Evolutionary conservation across 257 asterid species (phyloP).

Genomic region (Petunia axillaris): DNA sequence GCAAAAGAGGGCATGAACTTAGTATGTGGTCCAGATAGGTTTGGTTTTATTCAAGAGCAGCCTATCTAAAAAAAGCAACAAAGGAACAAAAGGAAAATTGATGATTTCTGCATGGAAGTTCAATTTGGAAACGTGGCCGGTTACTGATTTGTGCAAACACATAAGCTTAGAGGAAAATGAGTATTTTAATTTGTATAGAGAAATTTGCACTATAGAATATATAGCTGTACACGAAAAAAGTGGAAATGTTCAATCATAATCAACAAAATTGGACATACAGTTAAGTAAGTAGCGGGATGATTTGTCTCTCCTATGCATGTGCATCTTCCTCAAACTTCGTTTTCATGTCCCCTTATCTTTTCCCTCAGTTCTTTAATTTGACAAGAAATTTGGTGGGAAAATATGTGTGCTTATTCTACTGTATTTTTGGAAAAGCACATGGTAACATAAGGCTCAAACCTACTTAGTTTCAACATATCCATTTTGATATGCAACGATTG

Average conservation of each 20-base stretch:
- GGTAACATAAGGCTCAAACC: not conserved
- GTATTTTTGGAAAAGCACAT: not conserved
- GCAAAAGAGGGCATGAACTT: not conserved
- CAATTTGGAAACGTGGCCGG: not conserved
- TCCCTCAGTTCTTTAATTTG: slow-evolving; percentile 23
- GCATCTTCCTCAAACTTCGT: slow-evolving; percentile 41
- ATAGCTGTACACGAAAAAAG: not conserved
- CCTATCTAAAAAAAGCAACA: slow-evolving; percentile 3
- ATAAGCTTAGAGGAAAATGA: not conserved
- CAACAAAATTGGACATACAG: slow-evolving; percentile 7
- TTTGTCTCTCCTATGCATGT: slow-evolving; percentile 37
- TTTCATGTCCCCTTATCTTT: slow-evolving; percentile 40
- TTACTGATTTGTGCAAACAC: not conserved
- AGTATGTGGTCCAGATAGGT: not conserved
- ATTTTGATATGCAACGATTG: not conserved
- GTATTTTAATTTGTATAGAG: not conserved
- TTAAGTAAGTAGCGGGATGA: not conserved
- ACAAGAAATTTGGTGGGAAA: not conserved
- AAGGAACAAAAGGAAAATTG: slow-evolving; percentile 2
- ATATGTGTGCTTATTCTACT: not conserved
- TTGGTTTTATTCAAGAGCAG: not conserved
- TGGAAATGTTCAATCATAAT: not conserved
- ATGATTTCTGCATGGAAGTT: slow-evolving; percentile 5
- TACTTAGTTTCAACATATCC: not conserved
- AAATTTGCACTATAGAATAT: not conserved